Conservation (phyloP, 139 green algal species). For the Edaphochlamys debaryana region DNA sequence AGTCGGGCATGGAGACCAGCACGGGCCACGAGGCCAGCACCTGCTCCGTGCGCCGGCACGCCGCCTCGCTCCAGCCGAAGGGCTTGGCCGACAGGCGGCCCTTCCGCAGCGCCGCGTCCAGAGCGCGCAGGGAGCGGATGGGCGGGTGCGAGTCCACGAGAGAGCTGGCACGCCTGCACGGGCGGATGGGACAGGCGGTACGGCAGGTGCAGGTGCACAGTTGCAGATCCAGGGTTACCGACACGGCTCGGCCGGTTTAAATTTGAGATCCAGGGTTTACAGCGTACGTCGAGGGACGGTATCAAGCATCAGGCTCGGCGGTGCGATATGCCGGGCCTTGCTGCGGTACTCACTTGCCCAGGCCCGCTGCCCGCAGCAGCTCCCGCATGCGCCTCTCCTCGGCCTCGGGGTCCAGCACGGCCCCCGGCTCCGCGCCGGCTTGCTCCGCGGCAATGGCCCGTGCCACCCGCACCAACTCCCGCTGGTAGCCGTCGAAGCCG, state of each 20-base stretch:
- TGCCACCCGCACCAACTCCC: conserved; percentile 12
- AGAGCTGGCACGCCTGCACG: background rate
- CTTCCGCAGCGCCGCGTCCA: conserved; percentile 7
- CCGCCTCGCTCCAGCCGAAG: conserved; percentile 9
- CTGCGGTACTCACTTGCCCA: conserved; percentile 30
- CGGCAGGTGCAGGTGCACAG: no score
- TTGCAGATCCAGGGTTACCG: no score
- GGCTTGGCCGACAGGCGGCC: conserved; percentile 20
- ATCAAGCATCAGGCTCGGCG: no score
- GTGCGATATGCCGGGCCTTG: no score
- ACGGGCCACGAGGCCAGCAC: conserved; percentile 19
- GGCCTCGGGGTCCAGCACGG: background rate
- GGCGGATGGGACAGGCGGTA: background rate
- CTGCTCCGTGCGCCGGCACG: background rate
- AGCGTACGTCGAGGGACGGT: no score
- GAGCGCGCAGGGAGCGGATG: background rate
- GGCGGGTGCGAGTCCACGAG: background rate
- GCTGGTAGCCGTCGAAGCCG: conserved; percentile 33
- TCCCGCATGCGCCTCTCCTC: conserved; percentile 37
- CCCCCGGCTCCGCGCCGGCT: background rate
- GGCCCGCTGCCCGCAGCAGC: conserved; percentile 11
- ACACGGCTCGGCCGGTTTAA: no score
- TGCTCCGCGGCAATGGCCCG: background rate
- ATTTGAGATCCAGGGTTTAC: no score
- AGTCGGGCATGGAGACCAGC: conserved; percentile 33